Conservation (phyloP, 352 stramenopile species). For the Pythium folliculosum region DNA sequence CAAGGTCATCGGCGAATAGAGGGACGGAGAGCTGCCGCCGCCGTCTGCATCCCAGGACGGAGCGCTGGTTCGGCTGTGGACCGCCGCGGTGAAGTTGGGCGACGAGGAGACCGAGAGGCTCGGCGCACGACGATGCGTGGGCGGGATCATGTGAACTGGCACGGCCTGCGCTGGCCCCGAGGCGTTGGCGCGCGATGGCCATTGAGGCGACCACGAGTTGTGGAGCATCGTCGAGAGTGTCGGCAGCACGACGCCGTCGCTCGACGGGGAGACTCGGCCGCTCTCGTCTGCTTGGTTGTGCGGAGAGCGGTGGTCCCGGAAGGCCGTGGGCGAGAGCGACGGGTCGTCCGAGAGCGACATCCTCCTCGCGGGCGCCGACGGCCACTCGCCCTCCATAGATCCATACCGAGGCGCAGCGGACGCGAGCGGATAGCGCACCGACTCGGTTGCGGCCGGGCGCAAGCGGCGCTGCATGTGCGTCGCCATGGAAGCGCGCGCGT, state of each 20-base stretch:
- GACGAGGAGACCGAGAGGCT: slow-evolving; percentile 10
- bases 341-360: slow-evolving; percentile 3
- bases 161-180: background rate
- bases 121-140: slow-evolving; percentile 5
- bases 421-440: background rate
- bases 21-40: background rate
- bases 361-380: background rate
- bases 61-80: background rate
- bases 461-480: slow-evolving; percentile 16
- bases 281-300: background rate
- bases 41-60: background rate
- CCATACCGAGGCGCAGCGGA: background rate
- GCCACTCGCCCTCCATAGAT: background rate
- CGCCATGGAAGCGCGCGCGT: background rate
- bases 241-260: slow-evolving; percentile 16
- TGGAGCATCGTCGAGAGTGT: slow-evolving; percentile 24
- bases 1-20: slow-evolving; percentile 8
- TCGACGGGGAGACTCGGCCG: background rate
- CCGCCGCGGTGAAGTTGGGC: background rate
- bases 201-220: slow-evolving; percentile 15
- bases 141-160: background rate
- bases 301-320: background rate
- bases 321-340: background rate
- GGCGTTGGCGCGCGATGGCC: background rate
- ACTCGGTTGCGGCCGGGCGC: background rate